phyloP scores from a whole-genome alignment of 1,139 yeast species.

The Sugiyamaella castrensis region DNA sequence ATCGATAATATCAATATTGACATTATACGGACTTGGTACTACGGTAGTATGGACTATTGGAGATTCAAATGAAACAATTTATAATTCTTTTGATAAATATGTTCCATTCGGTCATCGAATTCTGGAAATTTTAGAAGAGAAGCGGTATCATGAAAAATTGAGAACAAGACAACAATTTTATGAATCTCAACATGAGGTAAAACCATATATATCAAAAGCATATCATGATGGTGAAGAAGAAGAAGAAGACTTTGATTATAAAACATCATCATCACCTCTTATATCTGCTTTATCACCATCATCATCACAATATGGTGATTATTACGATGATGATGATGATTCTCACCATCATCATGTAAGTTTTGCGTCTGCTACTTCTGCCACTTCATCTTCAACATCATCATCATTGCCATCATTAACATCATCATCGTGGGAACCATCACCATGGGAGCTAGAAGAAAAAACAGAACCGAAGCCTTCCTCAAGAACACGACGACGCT shows the following conservation, averaged over 20 bases:
- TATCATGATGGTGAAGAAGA: slow-evolving; percentile 7
- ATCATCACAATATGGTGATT: background rate
- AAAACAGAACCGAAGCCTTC: background rate
- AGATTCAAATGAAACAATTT: slow-evolving; percentile 13
- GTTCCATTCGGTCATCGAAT: slow-evolving; percentile 27
- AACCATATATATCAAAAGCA: slow-evolving; percentile 24
- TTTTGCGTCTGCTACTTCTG: too few relatives aligned
- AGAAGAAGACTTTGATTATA: slow-evolving; percentile 14
- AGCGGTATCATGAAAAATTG: slow-evolving; percentile 22
- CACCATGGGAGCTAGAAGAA: slow-evolving; percentile 5
- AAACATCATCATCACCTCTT: slow-evolving; percentile 12
- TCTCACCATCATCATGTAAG: background rate
- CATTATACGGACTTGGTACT: slow-evolving; percentile 5
- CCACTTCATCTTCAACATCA: background rate
- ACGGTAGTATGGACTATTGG: slow-evolving; percentile 1
- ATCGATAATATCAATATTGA: too few relatives aligned
- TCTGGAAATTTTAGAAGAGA: slow-evolving; percentile 31
- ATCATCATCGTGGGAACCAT: background rate
- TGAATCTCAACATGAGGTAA: slow-evolving; percentile 16
- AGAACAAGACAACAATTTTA: slow-evolving; percentile 22
- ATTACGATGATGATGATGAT: slow-evolving; percentile 10
- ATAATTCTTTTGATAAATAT: slow-evolving; percentile 24
- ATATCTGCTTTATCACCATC: slow-evolving; percentile 5
- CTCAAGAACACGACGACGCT: background rate
- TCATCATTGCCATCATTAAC: background rate